Evolutionary conservation across 805 yeast genomes (phyloP).

Genomic region (Candida jianshihensis): DNA sequence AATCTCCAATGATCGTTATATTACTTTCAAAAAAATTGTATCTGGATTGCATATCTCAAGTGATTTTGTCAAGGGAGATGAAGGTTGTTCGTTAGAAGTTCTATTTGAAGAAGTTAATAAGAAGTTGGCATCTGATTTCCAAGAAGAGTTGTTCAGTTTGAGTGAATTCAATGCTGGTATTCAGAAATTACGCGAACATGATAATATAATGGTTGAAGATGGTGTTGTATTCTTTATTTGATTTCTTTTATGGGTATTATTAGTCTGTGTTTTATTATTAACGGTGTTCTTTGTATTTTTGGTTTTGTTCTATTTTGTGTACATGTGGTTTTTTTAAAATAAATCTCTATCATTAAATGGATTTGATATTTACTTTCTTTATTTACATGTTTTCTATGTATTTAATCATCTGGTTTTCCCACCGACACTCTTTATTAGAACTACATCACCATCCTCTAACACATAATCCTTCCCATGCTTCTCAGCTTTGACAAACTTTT

Average conservation of each 20-base stretch:
- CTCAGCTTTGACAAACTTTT: constrained; percentile 22
- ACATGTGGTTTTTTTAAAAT: too few relatives aligned
- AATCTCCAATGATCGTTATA: constrained; percentile 45
- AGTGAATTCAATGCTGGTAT: constrained; percentile 40
- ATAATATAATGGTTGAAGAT: constrained; percentile 42
- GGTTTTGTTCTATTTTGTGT: too few relatives aligned
- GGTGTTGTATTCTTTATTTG: constrained; percentile 39
- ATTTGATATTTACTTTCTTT: too few relatives aligned
- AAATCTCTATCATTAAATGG: too few relatives aligned
- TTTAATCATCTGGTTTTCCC: constrained; percentile 37
- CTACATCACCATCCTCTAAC: constrained; percentile 81
- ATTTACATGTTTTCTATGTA: constrained; percentile 1
- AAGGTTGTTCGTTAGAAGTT: constrained; percentile 33
- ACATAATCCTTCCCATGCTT: constrained; percentile 72
- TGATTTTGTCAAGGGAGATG: constrained; percentile 37
- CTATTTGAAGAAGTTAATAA: constrained; percentile 37
- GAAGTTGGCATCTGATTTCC: constrained; percentile 27
- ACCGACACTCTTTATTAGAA: constrained; percentile 65
- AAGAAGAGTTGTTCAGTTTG: constrained; percentile 38
- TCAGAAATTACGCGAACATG: constrained; percentile 34
- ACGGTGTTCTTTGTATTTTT: too few relatives aligned
- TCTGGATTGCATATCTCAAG: constrained; percentile 38
- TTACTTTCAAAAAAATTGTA: constrained; percentile 37
- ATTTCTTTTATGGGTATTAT: too few relatives aligned
- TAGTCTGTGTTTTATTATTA: too few relatives aligned